Conservation (phyloP, 768 basidiomycete genomes). For the Rhodotorula sphaerocarpa region DNA sequence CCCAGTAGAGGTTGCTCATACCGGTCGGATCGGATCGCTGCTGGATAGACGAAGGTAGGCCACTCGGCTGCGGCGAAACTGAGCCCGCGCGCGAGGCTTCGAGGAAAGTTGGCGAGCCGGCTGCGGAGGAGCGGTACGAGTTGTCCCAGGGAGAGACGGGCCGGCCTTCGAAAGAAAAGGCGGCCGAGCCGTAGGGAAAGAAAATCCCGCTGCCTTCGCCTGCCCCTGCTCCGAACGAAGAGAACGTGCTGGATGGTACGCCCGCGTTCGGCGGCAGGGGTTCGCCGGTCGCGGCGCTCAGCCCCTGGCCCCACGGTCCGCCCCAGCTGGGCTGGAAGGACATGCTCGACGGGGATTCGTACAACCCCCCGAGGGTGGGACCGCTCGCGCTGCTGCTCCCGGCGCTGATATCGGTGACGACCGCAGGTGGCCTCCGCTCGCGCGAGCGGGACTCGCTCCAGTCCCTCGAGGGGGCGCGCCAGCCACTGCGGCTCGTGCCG, state of each 20-base stretch:
- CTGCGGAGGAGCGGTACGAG: conserved; percentile 7
- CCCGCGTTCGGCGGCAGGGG: conserved; percentile 23
- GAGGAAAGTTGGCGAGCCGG: conserved; percentile 14
- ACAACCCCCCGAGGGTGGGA: not conserved
- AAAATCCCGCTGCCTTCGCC: conserved; percentile 15
- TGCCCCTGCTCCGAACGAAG: not conserved
- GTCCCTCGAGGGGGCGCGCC: conserved; percentile 14
- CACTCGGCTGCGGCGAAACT: not conserved
- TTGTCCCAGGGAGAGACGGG: conserved; percentile 4
- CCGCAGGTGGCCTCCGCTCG: conserved; percentile 1
- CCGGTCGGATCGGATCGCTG: not conserved
- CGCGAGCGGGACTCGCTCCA: conserved; percentile 17
- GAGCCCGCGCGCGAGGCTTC: no score
- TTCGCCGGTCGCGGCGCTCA: not conserved
- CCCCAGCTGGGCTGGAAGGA: not conserved
- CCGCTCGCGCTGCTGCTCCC: not conserved
- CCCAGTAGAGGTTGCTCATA: no score
- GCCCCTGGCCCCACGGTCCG: no score
- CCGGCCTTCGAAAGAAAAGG: conserved; percentile 28
- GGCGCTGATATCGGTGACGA: not conserved
- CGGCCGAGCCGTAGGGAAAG: conserved; percentile 24
- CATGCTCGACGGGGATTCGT: not conserved
- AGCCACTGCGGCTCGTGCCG: not conserved
- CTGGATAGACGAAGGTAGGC: not conserved
- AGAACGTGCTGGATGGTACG: not conserved